These are phyloP conservation scores for Calocybe indica DNA, from an alignment of 768 basidiomycete genomes.

Conservation along the genomic window DNA sequence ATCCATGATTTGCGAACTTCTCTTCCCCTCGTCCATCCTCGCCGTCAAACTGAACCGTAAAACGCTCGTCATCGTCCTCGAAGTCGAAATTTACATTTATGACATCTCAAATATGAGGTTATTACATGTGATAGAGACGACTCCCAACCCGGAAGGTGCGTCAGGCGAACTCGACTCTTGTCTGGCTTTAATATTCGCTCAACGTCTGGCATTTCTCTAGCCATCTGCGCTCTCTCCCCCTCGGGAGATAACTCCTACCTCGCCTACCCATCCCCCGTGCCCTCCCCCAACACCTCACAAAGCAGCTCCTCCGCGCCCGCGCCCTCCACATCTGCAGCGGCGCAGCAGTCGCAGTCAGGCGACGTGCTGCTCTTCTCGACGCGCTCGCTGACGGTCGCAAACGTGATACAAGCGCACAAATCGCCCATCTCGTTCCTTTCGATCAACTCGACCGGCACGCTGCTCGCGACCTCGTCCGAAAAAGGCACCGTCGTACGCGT, in stretches of 20 bases:
- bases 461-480: constrained; percentile 90
- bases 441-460: constrained; percentile 80
- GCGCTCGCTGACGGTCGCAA: constrained; percentile 83
- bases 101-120: constrained; percentile 99
- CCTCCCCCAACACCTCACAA: constrained; percentile 56
- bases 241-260: constrained; percentile 91
- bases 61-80: constrained; percentile 91
- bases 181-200: not conserved
- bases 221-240: constrained; percentile 92
- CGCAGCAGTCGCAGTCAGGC: constrained; percentile 46
- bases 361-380: constrained; percentile 96
- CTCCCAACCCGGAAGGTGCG: constrained; percentile 89
- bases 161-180: not conserved
- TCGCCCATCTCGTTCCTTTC: constrained; percentile 83
- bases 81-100: constrained; percentile 98
- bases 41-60: constrained; percentile 98
- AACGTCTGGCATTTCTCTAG: constrained; percentile 32
- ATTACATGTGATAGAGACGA: constrained; percentile 95
- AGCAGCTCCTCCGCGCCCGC: constrained; percentile 17
- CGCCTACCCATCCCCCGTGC: constrained; percentile 93
- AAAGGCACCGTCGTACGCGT: constrained; percentile 98
- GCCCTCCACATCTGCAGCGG: constrained; percentile 26
- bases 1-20: constrained; percentile 97
- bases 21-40: constrained; percentile 94
- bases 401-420: constrained; percentile 97